Evolutionary conservation across 768 basidiomycete genomes (phyloP), one percentile per base, ranked within the genome.

Genomic region (Kwoniella sp.): DNA sequence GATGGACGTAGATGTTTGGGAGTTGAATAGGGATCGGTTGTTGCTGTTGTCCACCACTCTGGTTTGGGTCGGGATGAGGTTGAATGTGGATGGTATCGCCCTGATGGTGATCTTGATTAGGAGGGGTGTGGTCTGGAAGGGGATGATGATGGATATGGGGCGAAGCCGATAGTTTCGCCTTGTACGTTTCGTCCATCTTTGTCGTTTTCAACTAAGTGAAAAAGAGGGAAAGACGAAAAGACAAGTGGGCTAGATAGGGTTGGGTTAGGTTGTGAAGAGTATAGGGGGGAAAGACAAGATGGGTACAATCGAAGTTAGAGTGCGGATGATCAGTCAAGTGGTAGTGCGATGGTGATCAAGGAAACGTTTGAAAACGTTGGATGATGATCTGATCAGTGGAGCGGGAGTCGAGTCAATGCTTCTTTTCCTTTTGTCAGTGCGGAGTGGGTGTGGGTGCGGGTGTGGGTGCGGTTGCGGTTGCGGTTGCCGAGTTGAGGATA

Each of bases 1-100:
- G 60, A 55, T 71, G 60, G 37, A 71, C 68, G 61, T 70, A 70
- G 49, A 72, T 72, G 26, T 70, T 63, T 9, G 73, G 70, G 17
- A 71, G 60, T 26, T 70, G 70, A 30, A 70, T 65, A 6, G 73
- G 73, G 21, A 72, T 65, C 8, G 68, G 68, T 36, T 57, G 60
- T 36, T 51, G n/a, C 33, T 27, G 25, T 19, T 17, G 24, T 48
- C 36, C 22, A 12, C 36, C 33, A 49, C 40, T 15, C 17, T 44
- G 40, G 40, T 44, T 10, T 33, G 13, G 7, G 33, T 54, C 15
- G 7, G 17, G 47, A 27, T 68, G 65, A 49, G 60, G 62, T 40
- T 67, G 64, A 50, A 59, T 48, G 25, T 58, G 59, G 47, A 56
- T 54, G 21, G 58, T 54, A 46, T 67, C 29, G 9, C 48, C 30